phyloP scores from a whole-genome alignment of 2,329 filamentous ascomycete genomes.

The Zasmidium angulare region DNA sequence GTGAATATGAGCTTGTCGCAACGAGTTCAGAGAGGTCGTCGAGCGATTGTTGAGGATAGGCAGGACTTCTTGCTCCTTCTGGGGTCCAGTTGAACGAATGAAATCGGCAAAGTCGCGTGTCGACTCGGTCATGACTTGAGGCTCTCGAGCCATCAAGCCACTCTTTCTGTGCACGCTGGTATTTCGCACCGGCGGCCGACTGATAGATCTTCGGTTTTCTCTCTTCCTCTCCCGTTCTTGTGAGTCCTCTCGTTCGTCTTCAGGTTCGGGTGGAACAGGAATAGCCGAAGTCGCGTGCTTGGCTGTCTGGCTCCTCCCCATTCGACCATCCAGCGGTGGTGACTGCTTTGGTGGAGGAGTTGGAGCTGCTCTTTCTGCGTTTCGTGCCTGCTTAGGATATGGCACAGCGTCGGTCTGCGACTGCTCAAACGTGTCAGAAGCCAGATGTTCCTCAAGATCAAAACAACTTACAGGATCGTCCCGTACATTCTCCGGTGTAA shows the following conservation, averaged over 20 bases:
- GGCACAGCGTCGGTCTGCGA: constrained; percentile 12
- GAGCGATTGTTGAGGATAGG: constrained; percentile 26
- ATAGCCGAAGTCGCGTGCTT: constrained; percentile 23
- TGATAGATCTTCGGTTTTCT: constrained; percentile 31
- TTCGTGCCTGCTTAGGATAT: constrained; percentile 13
- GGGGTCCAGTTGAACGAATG: constrained; percentile 78
- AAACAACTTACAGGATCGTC: constrained; percentile 42
- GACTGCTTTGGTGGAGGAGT: constrained; percentile 13
- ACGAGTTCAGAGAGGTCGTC: constrained; percentile 25
- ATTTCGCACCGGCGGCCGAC: constrained; percentile 33
- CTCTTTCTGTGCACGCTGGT: constrained; percentile 31
- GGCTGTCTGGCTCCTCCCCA: constrained; percentile 21
- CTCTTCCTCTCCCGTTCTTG: constrained; percentile 12
- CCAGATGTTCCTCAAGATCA: neutral
- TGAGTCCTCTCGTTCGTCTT: constrained; percentile 5
- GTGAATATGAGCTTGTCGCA: constrained; percentile 11
- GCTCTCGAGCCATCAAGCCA: constrained; percentile 63
- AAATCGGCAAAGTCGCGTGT: constrained; percentile 85
- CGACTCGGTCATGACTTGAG: constrained; percentile 68
- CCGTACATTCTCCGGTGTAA: constrained; percentile 49
- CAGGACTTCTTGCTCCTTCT: constrained; percentile 27
- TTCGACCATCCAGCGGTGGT: constrained; percentile 15
- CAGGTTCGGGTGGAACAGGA: constrained; percentile 13
- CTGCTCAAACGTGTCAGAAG: constrained; percentile 9
- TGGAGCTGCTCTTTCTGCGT: constrained; percentile 10